Evolutionary conservation across 1,139 yeast genomes (phyloP), one percentile per base, ranked within the genome.

Genomic region (Candida dubliniensis): DNA sequence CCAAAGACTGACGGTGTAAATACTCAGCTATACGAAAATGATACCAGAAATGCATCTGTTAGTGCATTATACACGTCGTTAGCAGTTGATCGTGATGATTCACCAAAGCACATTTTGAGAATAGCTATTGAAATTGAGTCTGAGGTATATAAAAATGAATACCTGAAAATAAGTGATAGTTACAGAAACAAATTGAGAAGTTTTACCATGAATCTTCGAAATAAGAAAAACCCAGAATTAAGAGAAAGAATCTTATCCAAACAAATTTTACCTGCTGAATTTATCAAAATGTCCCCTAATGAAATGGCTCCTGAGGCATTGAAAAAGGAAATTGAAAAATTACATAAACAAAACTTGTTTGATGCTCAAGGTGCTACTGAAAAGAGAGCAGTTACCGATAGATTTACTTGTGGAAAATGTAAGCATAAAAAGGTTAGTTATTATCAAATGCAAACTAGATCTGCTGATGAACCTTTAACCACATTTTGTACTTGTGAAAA

Each of bases 331-430:
- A 77, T 91, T 54, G 95, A 90, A 58, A 83, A 87, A 57, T 77
- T 93, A 56, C 89, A 87, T 60, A 86, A 87, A 61, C 86, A 88
- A 64, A 95, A 95, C 66, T 74, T 93, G 61, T 91, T 87, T 67
- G 96, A 93, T 62, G 99, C 99, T 2, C 97, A 89, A 67, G 97
- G 97, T 54, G 98, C 99, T n/a, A 90, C 89, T 8, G 95, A 91
- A 58, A 89, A 90, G 73, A 79, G 97, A 56, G 96, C 99, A 0
- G 90, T 90, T 38, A 93, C 99, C 8, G 98, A 93, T 66, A 77
- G 98, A 64, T 93, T 93, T 64, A 87, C 96, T 2, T 93, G 99
- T 70, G 97, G 98, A 47, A 93, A 93, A 67, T 93, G 99, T 78
- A 93, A 91, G 68, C 93, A 90, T 63, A 89, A 91, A 75, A 89